Conservation (phyloP, 2,329 filamentous ascomycete genomes). For the Cephalotrichum gorgonifer region DNA sequence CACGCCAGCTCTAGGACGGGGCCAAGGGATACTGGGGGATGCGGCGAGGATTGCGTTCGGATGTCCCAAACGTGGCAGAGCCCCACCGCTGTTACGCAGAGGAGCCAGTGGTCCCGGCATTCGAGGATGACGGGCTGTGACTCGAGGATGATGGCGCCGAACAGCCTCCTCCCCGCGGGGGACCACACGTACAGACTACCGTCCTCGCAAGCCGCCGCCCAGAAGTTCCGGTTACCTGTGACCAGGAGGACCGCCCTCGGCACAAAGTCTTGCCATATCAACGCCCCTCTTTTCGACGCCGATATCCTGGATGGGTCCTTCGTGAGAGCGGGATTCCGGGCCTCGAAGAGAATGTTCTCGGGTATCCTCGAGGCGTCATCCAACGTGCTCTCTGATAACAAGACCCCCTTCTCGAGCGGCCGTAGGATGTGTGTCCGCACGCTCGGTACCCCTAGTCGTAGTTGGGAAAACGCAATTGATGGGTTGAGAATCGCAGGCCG, state of each 20-base stretch:
- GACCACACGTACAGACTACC: slow-evolving; percentile 87
- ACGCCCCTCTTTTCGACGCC: slow-evolving; percentile 67
- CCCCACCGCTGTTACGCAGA: slow-evolving; percentile 81
- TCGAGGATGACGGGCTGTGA: slow-evolving; percentile 91
- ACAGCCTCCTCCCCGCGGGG: slow-evolving; percentile 73
- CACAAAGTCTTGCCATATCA: slow-evolving; percentile 90
- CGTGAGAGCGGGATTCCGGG: slow-evolving; percentile 67
- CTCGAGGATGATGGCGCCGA: slow-evolving; percentile 80
- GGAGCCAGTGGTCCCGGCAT: slow-evolving; percentile 76
- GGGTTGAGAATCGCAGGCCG: slow-evolving; percentile 82
- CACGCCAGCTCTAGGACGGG: slow-evolving; percentile 82
- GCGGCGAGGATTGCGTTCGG: slow-evolving; percentile 69
- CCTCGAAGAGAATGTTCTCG: slow-evolving; percentile 75
- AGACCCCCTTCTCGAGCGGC: slow-evolving; percentile 59
- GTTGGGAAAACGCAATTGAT: slow-evolving; percentile 68
- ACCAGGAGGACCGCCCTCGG: slow-evolving; percentile 80
- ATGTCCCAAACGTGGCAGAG: slow-evolving; percentile 93
- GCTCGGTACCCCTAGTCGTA: slow-evolving; percentile 79
- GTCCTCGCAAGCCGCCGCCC: slow-evolving; percentile 89
- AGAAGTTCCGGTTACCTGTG: slow-evolving; percentile 83
- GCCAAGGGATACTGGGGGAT: slow-evolving; percentile 80
- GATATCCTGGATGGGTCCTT: slow-evolving; percentile 78
- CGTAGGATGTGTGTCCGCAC: slow-evolving; percentile 74
- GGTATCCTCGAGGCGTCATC: slow-evolving; percentile 54
- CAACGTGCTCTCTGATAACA: slow-evolving; percentile 38